Conservation (phyloP, 768 basidiomycete species). For the Suillus occidentalis region DNA sequence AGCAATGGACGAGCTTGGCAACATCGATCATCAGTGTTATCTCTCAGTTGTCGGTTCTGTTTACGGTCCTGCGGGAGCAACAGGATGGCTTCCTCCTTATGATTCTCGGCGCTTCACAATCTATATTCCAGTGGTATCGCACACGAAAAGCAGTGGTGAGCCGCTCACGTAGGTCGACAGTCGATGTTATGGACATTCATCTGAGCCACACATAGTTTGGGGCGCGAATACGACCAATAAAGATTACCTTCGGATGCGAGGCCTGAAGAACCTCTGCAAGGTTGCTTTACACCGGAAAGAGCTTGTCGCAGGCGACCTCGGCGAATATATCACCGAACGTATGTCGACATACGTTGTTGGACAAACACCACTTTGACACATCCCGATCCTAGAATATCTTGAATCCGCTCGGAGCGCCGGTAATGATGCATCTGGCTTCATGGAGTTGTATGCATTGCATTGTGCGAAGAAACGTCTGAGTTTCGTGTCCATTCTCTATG, state of each 20-base stretch:
- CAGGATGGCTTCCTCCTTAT: no score
- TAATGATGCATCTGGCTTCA: slow-evolving; percentile 38
- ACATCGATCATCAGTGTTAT: slow-evolving; percentile 48
- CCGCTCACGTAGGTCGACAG: slow-evolving; percentile 31
- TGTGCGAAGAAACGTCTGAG: slow-evolving; percentile 26
- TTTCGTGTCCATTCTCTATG: slow-evolving; percentile 44
- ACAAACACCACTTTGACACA: neutral
- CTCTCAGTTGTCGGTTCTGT: slow-evolving; percentile 62
- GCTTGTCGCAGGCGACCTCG: slow-evolving; percentile 65
- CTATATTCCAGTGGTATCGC: slow-evolving; percentile 41
- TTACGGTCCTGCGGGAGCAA: slow-evolving; percentile 12
- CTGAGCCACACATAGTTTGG: slow-evolving; percentile 45
- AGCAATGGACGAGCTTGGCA: slow-evolving; percentile 39
- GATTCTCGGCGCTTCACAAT: no score
- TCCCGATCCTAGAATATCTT: slow-evolving; percentile 32
- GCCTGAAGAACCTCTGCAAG: slow-evolving; percentile 34
- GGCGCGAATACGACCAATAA: slow-evolving; percentile 68
- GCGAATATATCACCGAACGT: slow-evolving; percentile 54
- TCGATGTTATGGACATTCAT: neutral
- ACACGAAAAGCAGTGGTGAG: slow-evolving; percentile 16
- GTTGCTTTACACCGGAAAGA: slow-evolving; percentile 60
- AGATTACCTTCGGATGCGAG: slow-evolving; percentile 63
- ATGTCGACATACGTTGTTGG: slow-evolving; percentile 18
- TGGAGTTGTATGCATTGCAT: slow-evolving; percentile 33
- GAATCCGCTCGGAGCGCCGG: slow-evolving; percentile 30